phyloP scores from a whole-genome alignment of 2,329 filamentous ascomycete species.

The Botryotinia convoluta region DNA sequence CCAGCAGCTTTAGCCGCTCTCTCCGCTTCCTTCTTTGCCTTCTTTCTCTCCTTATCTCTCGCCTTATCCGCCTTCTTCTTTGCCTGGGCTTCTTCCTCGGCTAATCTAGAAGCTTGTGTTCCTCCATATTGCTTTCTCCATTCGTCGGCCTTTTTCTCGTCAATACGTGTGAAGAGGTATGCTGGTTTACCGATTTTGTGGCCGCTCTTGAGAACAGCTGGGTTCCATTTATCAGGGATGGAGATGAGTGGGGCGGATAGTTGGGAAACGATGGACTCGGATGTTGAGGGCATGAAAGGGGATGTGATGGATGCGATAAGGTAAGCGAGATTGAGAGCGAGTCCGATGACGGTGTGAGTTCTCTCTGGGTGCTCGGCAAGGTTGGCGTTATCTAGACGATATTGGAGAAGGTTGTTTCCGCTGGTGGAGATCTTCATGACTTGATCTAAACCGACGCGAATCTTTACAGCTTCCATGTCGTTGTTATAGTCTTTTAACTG shows the following conservation, averaged over 20 bases:
- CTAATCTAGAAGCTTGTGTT: conserved; percentile 62
- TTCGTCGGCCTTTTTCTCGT: conserved; percentile 75
- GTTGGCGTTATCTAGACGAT: conserved; percentile 45
- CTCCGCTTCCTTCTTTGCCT: conserved; percentile 44
- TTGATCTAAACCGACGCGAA: conserved; percentile 63
- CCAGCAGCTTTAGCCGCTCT: conserved; percentile 33
- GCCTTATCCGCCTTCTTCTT: conserved; percentile 40
- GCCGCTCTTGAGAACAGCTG: conserved; percentile 62
- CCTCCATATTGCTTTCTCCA: conserved; percentile 77
- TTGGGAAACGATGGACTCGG: conserved; percentile 73
- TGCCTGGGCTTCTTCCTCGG: conserved; percentile 62
- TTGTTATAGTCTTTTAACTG: conserved; percentile 64
- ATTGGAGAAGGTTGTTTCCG: conserved; percentile 57
- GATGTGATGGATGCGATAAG: conserved; percentile 75
- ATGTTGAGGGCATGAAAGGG: conserved; percentile 83
- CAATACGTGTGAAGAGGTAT: conserved; percentile 80
- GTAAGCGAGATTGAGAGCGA: conserved; percentile 81
- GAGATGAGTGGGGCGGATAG: conserved; percentile 56
- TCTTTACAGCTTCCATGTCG: conserved; percentile 68
- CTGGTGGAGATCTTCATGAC: conserved; percentile 65
- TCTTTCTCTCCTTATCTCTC: conserved; percentile 46
- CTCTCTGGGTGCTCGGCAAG: conserved; percentile 40
- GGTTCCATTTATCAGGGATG: conserved; percentile 67
- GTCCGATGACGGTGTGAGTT: conserved; percentile 54
- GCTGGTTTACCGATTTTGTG: conserved; percentile 79